Conservation (phyloP, 345 rosid species). For the Corchorus olitorius region DNA sequence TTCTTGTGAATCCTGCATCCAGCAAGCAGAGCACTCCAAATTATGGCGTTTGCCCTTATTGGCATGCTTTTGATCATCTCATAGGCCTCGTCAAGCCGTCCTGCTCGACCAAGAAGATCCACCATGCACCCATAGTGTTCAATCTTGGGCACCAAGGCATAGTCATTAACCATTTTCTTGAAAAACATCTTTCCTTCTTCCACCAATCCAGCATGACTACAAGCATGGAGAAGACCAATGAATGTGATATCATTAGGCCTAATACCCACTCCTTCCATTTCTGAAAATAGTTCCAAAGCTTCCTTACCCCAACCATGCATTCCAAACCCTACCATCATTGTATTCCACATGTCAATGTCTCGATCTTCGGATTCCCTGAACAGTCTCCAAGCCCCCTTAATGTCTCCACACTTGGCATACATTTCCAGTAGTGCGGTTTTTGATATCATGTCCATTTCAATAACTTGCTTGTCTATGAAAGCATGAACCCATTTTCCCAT, state of each 20-base stretch:
- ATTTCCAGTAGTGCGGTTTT: conserved; percentile 48
- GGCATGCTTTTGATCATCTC: conserved; percentile 46
- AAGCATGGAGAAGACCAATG: conserved; percentile 48
- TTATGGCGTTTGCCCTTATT: conserved; percentile 37
- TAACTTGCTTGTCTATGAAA: conserved; percentile 31
- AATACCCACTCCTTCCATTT: conserved; percentile 41
- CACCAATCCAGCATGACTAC: conserved; percentile 59
- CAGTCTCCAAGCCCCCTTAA: conserved; percentile 35
- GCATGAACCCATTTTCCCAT: conserved; percentile 49
- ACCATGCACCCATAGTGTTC: conserved; percentile 69
- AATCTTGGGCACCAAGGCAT: conserved; percentile 40
- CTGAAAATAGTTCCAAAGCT: conserved; percentile 39
- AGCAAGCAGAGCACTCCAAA: conserved; percentile 52
- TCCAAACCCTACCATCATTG: conserved; percentile 48
- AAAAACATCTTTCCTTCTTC: conserved; percentile 43
- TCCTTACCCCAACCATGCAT: conserved; percentile 47
- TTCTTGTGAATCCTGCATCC: conserved; percentile 47
- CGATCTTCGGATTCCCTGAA: conserved; percentile 32
- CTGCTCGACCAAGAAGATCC: conserved; percentile 60
- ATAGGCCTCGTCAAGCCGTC: conserved; percentile 47
- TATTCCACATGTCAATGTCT: conserved; percentile 51
- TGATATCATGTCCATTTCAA: conserved; percentile 35
- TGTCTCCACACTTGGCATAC: conserved; percentile 54
- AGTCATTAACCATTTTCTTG: conserved; percentile 34
- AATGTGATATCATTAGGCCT: conserved; percentile 48